Evolutionary conservation across 352 stramenopile species (phyloP).

Genomic region (Pythium oligandrum): DNA sequence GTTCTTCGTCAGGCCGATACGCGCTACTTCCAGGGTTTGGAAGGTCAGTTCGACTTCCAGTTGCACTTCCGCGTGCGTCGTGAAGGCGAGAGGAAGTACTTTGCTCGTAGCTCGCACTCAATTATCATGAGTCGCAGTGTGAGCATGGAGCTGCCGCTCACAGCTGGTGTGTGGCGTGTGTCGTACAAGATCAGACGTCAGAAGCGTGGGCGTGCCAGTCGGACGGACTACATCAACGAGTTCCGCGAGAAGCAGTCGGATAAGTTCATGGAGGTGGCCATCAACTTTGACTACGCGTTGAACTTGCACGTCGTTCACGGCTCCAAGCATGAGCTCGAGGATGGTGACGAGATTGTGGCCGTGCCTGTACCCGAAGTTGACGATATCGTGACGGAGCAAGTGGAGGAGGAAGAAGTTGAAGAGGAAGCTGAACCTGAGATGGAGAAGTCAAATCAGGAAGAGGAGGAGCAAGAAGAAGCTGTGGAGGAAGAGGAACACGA

Average conservation of each 20-base stretch:
- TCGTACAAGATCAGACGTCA: constrained; percentile 24
- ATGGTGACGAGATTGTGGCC: constrained; percentile 4
- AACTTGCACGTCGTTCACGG: constrained; percentile 14
- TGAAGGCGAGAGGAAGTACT: constrained; percentile 23
- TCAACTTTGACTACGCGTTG: constrained; percentile 30
- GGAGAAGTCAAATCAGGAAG: constrained; percentile 10
- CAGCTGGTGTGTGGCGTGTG: constrained; percentile 24
- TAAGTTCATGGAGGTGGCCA: constrained; percentile 32
- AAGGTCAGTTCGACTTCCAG: constrained; percentile 33
- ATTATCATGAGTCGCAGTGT: constrained; percentile 28
- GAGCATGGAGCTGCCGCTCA: constrained; percentile 28
- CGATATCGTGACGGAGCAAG: background rate
- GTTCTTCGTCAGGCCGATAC: constrained; percentile 34
- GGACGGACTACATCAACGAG: constrained; percentile 18
- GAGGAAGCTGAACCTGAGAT: constrained; percentile 12
- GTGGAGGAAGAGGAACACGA: constrained; percentile 4
- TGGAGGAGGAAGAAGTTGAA: constrained; percentile 14
- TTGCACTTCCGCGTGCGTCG: constrained; percentile 31
- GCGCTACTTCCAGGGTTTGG: constrained; percentile 34
- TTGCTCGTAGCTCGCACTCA: constrained; percentile 19
- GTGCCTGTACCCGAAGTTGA: no score
- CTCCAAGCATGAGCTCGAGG: constrained; percentile 2
- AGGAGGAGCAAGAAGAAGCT: constrained; percentile 3
- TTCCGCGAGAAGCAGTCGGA: constrained; percentile 23
- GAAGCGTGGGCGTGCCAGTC: constrained; percentile 11